These are phyloP conservation scores for Talaromyces liani DNA, from an alignment of 495 filamentous ascomycete species.

Conservation along the genomic window DNA sequence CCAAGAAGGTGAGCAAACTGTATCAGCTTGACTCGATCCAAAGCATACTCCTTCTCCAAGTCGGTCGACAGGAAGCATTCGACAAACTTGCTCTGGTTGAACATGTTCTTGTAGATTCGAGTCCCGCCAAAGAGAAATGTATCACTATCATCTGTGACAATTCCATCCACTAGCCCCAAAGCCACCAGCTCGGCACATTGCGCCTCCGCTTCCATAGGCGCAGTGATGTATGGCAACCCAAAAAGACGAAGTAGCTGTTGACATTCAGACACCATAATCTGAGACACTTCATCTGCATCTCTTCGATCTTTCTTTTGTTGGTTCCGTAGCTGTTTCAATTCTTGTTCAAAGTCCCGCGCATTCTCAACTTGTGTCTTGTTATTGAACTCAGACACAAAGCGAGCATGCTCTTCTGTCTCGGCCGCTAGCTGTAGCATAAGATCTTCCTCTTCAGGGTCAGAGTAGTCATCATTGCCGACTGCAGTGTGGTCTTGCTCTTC, in stretches of 20 bases:
- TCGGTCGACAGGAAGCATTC: constrained; percentile 91
- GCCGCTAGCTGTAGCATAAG: constrained; percentile 74
- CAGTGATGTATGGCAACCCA: constrained; percentile 91
- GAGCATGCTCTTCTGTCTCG: constrained; percentile 86
- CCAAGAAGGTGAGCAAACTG: constrained; percentile 82
- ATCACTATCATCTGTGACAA: constrained; percentile 97
- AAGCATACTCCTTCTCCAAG: constrained; percentile 80
- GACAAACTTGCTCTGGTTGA: constrained; percentile 93
- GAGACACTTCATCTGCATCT: constrained; percentile 91
- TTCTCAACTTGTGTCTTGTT: constrained; percentile 51
- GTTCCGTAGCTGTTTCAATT: constrained; percentile 76
- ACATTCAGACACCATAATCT: constrained; percentile 90
- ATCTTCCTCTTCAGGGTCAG: constrained; percentile 87
- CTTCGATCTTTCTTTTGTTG: constrained; percentile 94
- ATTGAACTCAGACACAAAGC: constrained; percentile 83
- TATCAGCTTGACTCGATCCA: constrained; percentile 77
- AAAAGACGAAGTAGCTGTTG: constrained; percentile 86
- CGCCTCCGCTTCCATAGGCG: constrained; percentile 97
- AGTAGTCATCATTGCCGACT: constrained; percentile 45
- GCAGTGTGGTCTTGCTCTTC: constrained; percentile 14
- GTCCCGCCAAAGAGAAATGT: constrained; percentile 97
- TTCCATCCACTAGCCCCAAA: constrained; percentile 85
- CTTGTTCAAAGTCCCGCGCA: constrained; percentile 71
- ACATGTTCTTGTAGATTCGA: constrained; percentile 98
- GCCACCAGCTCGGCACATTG: constrained; percentile 89